phyloP scores from a whole-genome alignment of 306 rosid genomes.

The Pyrus pyrifolia region DNA sequence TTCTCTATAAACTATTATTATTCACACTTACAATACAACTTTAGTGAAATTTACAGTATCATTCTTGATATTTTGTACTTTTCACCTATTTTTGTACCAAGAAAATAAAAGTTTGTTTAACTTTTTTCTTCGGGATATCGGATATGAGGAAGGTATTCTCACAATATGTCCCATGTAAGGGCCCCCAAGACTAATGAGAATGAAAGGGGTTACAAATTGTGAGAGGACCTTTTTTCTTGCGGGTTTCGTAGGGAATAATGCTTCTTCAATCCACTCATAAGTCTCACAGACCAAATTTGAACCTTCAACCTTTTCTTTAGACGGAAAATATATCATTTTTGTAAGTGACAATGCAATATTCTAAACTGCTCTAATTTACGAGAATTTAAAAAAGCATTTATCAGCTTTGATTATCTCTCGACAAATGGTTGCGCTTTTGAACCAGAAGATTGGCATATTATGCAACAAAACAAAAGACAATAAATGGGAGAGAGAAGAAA shows the following conservation, averaged over 20 bases:
- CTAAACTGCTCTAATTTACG: no score
- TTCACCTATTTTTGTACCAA: background rate
- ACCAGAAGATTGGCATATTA: background rate
- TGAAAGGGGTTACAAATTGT: background rate
- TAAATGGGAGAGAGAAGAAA: background rate
- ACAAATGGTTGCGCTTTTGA: no score
- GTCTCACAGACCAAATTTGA: background rate
- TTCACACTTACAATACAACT: no score
- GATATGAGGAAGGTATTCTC: background rate
- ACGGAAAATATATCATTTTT: background rate
- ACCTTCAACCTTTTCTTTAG: background rate
- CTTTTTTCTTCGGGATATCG: no score
- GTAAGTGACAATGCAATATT: rapidly evolving
- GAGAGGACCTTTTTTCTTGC: background rate
- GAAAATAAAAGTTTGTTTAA: background rate
- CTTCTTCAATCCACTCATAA: background rate
- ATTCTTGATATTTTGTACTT: background rate
- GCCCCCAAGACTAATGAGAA: background rate
- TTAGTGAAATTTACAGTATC: background rate
- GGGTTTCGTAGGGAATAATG: background rate
- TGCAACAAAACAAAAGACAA: background rate
- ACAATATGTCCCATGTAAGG: background rate
- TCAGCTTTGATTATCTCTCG: no score
- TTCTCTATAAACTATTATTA: no score
- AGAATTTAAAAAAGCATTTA: background rate